Evolutionary conservation across 495 filamentous ascomycete genomes (phyloP).

Genomic region (Tuber melanosporum): DNA sequence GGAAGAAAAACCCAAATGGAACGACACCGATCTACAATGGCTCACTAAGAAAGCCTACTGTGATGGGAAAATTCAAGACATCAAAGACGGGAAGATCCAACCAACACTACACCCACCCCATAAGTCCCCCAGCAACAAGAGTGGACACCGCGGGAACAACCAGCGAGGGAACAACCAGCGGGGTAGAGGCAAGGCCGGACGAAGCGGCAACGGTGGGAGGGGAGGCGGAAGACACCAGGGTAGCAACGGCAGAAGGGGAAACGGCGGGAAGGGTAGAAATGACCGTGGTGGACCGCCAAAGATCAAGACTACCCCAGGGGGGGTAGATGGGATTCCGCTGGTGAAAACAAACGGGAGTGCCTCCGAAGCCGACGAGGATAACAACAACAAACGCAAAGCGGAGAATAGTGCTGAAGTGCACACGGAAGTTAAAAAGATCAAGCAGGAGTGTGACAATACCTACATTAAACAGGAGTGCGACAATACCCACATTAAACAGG

Average conservation of each 20-base stretch:
- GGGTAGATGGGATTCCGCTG: conserved; percentile 7
- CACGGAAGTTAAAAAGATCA: conserved; percentile 39
- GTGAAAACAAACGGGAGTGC: conserved; percentile 14
- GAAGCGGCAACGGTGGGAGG: conserved; percentile 14
- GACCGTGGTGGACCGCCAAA: conserved; percentile 36
- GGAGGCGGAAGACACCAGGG: conserved; percentile 32
- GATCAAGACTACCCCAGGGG: conserved; percentile 23
- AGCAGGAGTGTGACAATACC: conserved; percentile 21
- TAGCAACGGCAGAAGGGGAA: conserved; percentile 17
- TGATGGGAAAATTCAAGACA: conserved; percentile 67
- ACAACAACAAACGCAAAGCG: conserved; percentile 28
- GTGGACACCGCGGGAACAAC: conserved; percentile 51
- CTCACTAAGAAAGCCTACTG: conserved; percentile 84
- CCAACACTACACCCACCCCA: conserved; percentile 44
- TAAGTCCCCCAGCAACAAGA: conserved; percentile 29
- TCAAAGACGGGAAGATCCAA: conserved; percentile 63
- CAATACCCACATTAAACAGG: conserved; percentile 1
- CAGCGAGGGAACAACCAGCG: conserved; percentile 58
- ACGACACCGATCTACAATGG: conserved; percentile 63
- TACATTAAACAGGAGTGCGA: conserved; percentile 23
- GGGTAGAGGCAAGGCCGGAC: conserved; percentile 42
- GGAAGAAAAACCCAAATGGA: conserved; percentile 75
- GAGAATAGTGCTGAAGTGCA: conserved; percentile 13
- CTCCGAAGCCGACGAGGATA: conserved; percentile 12
- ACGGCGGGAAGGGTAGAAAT: conserved; percentile 17